Conservation (phyloP, 495 filamentous ascomycete genomes). For the Aspergillus heteromorphus region DNA sequence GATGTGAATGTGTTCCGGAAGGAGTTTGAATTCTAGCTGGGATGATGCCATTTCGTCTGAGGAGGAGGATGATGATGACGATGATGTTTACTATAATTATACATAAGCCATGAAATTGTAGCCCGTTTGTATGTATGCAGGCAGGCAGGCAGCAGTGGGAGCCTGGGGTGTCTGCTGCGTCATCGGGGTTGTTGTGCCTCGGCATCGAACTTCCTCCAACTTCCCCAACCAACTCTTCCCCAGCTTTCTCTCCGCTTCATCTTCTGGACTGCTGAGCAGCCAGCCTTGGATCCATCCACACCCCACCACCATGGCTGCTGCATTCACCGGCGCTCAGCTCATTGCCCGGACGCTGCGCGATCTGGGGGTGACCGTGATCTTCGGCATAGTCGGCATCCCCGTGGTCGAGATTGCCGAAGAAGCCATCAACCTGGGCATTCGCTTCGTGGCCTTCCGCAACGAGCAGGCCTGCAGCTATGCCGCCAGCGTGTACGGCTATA, state of each 20-base stretch:
- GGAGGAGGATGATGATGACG: too few species aligned
- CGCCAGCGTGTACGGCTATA: constrained; percentile 59
- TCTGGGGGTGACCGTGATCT: constrained; percentile 54
- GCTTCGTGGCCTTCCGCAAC: constrained; percentile 62
- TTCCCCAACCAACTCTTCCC: neutral
- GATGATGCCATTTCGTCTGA: too few species aligned
- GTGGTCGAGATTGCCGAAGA: constrained; percentile 62
- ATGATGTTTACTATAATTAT: too few species aligned
- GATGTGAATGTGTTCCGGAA: constrained; percentile 84
- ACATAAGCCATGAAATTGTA: too few species aligned
- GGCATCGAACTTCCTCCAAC: too few species aligned
- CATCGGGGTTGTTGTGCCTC: neutral
- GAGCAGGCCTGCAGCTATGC: constrained; percentile 63
- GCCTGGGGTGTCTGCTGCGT: neutral
- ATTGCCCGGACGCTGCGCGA: constrained; percentile 54
- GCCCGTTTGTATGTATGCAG: too few species aligned
- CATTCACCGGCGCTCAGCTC: constrained; percentile 52
- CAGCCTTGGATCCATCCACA: neutral
- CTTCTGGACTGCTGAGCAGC: neutral
- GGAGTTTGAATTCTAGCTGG: constrained; percentile 65
- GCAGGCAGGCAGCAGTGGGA: too few species aligned
- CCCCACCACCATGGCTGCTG: constrained; percentile 24
- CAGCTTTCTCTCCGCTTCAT: neutral
- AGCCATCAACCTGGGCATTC: constrained; percentile 56
- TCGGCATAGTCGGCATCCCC: constrained; percentile 62